phyloP scores from a whole-genome alignment of 2,329 filamentous ascomycete genomes.

The Hypoxylon sp. region DNA sequence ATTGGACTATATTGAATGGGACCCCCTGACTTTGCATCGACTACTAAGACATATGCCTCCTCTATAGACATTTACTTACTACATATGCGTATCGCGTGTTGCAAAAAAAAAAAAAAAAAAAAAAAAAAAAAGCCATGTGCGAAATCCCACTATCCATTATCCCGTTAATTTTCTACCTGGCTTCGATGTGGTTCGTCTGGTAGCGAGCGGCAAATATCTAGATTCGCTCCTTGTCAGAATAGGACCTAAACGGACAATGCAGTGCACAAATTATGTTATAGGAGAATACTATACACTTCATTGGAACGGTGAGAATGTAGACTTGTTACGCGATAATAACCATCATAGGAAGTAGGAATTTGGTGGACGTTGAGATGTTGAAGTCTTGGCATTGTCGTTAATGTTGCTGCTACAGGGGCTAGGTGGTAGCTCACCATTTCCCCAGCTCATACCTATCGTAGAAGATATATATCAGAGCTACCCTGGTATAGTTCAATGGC shows the following conservation, averaged over 20 bases:
- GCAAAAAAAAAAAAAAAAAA: too few relatives aligned
- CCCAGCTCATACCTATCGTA: not conserved
- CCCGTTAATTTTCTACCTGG: slow-evolving; percentile 20
- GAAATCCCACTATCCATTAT: slow-evolving; percentile 30
- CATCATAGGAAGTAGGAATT: slow-evolving; percentile 13
- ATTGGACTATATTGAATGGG: slow-evolving; percentile 31
- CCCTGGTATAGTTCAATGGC: not conserved
- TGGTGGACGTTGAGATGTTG: slow-evolving; percentile 19
- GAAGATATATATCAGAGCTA: not conserved
- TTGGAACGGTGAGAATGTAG: slow-evolving; percentile 1
- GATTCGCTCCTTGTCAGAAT: slow-evolving; percentile 28
- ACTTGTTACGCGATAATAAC: slow-evolving; percentile 37
- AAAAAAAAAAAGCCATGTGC: slow-evolving; percentile 8
- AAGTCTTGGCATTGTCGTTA: slow-evolving; percentile 31
- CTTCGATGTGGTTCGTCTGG: slow-evolving; percentile 15
- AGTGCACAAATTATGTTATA: slow-evolving; percentile 27
- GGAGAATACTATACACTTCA: slow-evolving; percentile 4
- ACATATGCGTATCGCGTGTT: slow-evolving; percentile 32
- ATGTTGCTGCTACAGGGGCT: slow-evolving; percentile 12
- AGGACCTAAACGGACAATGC: slow-evolving; percentile 29
- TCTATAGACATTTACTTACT: slow-evolving; percentile 41
- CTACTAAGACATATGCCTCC: slow-evolving; percentile 35
- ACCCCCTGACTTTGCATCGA: slow-evolving; percentile 31
- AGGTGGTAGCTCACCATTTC: slow-evolving; percentile 24
- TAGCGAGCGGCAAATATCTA: slow-evolving; percentile 13